phyloP scores from a whole-genome alignment of 2,329 filamentous ascomycete species.

The Leptosphaerulina australis region DNA sequence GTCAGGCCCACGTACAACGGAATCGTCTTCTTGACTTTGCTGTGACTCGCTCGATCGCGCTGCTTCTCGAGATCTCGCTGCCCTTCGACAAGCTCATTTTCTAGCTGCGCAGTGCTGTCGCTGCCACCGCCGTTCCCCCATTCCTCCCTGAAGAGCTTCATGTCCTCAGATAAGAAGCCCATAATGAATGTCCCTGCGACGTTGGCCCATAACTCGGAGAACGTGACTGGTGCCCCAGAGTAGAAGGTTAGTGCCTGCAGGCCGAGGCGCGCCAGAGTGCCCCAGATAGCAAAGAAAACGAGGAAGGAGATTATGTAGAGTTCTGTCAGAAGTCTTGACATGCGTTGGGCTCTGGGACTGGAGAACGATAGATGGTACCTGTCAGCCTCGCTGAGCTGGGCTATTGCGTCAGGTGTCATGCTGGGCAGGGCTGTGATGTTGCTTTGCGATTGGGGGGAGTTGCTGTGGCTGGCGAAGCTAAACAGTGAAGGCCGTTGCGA shows the following conservation, averaged over 20 bases:
- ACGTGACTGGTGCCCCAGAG: slow-evolving; percentile 74
- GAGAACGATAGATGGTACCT: slow-evolving; percentile 19
- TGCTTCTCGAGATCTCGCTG: slow-evolving; percentile 51
- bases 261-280: slow-evolving; percentile 82
- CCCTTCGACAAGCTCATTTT: slow-evolving; percentile 1
- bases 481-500: slow-evolving; percentile 18
- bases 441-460: slow-evolving; percentile 24
- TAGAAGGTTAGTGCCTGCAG: slow-evolving; percentile 81
- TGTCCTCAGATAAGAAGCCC: slow-evolving; percentile 84
- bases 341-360: slow-evolving; percentile 20
- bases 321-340: slow-evolving; percentile 46
- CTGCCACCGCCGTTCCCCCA: slow-evolving; percentile 56
- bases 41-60: slow-evolving; percentile 52
- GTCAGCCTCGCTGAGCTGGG: slow-evolving; percentile 14
- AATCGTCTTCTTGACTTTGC: slow-evolving; percentile 77
- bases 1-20: slow-evolving; percentile 86
- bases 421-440: slow-evolving; percentile 41
- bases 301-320: slow-evolving; percentile 77
- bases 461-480: slow-evolving; percentile 7
- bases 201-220: slow-evolving; percentile 85
- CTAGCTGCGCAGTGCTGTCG: slow-evolving; percentile 29
- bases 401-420: slow-evolving; percentile 20
- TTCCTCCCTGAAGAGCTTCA: slow-evolving; percentile 73
- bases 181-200: slow-evolving; percentile 80
- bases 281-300: slow-evolving; percentile 82